Base-by-base conservation (phyloP, 805 yeast species). In the Grigorovia yakushimaensis region DNA sequence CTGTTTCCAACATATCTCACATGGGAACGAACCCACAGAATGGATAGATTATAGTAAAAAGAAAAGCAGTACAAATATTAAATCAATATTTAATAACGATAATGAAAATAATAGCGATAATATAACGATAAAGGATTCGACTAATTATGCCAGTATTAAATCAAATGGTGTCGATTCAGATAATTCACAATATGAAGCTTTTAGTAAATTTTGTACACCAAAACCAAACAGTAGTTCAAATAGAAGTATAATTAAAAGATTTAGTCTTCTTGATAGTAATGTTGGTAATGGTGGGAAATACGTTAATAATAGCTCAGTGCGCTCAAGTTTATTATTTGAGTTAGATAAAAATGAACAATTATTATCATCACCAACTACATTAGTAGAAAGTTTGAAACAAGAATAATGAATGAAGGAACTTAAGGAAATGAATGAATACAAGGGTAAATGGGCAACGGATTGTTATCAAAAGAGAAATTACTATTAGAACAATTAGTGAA, bases 1-100 rank as follows among this genome's bases (percentile, higher is more conserved):
- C 47, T 65, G 56, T 4, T 69, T 69, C 48, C 67, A 62, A 37
- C 73, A 69, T 49, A 65, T 69, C 27, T 62, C 68, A 4, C 73
- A 69, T 47, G 65, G 70, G 5, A 63, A 66, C 22, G 42, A 52
- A 5, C 53, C 52, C 30, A 30, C 33, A 13, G 37, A 33, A 33
- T 15, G 15, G 13, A 33, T 13, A 15, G 37, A n/a, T 7, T 3
- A 33, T 2, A 4, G 15, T 3, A 33, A 13, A 3, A 33, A 33
- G 17, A 33, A 33, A n/a, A 13, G 4, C n/a, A 33, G 15, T 15
- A 7, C 13, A 15, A 15, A 33, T 7, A 17, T 33, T 3, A 17
- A 33, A 11, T 33, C 37, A 15, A 11, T 33, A 15, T 15, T 15
- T 11, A 33, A 7, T n/a, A 33, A 11, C n/a, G 33, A 27, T 10